Percentiles rank a stretch among this genome's conserved stretches.
phyloP scores from a whole-genome alignment of 2,329 filamentous ascomycete genomes.

The Bipolaris victoriae region DNA sequence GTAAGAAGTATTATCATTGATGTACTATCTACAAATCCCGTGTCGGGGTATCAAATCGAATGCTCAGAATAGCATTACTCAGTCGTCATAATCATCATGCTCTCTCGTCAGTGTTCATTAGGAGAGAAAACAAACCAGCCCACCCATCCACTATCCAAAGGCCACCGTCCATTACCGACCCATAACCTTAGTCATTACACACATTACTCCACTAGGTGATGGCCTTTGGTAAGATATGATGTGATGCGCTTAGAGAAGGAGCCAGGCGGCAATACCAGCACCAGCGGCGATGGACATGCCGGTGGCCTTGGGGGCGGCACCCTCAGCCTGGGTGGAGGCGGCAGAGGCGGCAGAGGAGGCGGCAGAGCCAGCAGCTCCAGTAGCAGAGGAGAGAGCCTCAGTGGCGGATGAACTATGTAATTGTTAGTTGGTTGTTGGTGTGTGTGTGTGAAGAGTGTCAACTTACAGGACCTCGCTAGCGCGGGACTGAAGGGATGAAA shows the following conservation, averaged over 20 bases:
- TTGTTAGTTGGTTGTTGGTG: background rate
- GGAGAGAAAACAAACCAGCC: constrained; percentile 23
- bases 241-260: constrained; percentile 45
- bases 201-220: constrained; percentile 39
- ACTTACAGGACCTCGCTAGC: background rate
- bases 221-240: constrained; percentile 23
- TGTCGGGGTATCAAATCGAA: constrained; percentile 44
- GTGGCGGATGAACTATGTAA: background rate
- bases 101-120: constrained; percentile 24
- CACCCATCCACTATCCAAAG: constrained; percentile 34
- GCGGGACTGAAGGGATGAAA: constrained; percentile 19
- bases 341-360: constrained; percentile 22
- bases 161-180: constrained; percentile 20
- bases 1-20: constrained; percentile 30
- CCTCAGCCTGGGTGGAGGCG: constrained; percentile 17
- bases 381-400: constrained; percentile 11
- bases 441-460: no score
- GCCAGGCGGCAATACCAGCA: constrained; percentile 44
- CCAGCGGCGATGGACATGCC: constrained; percentile 47
- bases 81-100: constrained; percentile 34
- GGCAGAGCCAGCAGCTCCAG: constrained; percentile 16
- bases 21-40: constrained; percentile 34
- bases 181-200: constrained; percentile 33
- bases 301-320: constrained; percentile 41
- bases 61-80: constrained; percentile 25